These are phyloP conservation scores for Boletellus deceptivus DNA, from an alignment of 1,284 basidiomycete species.

Conservation along the genomic window DNA sequence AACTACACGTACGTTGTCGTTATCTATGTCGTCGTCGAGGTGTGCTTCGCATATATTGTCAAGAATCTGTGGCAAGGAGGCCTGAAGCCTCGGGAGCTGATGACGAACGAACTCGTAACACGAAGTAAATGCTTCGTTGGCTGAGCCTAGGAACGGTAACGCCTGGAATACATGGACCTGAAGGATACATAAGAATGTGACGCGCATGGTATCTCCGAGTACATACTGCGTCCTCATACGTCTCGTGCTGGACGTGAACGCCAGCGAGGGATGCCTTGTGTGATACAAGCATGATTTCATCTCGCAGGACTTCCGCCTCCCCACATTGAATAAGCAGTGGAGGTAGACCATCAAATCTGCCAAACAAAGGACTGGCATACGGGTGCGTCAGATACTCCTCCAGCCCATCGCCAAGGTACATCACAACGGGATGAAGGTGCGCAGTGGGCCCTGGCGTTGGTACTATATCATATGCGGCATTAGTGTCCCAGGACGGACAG, in stretches of 20 bases:
- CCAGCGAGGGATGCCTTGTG: conserved; percentile 91
- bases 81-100: conserved; percentile 51
- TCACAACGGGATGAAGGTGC: conserved; percentile 90
- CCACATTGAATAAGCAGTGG: conserved; percentile 93
- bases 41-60: conserved; percentile 53
- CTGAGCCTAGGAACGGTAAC: conserved; percentile 78
- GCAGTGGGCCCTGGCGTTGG: conserved; percentile 74
- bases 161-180: conserved; percentile 91
- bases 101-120: conserved; percentile 73
- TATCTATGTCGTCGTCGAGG: conserved; percentile 66
- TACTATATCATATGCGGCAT: conserved; percentile 80
- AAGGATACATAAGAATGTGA: conserved; percentile 3
- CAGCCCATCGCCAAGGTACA: conserved; percentile 88
- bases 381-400: conserved; percentile 90
- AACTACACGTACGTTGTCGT: conserved; percentile 59
- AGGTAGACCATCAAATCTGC: conserved; percentile 83
- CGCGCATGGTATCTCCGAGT: not conserved
- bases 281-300: conserved; percentile 90
- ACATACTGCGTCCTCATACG: conserved; percentile 91
- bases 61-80: conserved; percentile 47
- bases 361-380: conserved; percentile 95
- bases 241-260: conserved; percentile 86
- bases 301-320: conserved; percentile 90
- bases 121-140: conserved; percentile 73
- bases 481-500: conserved; percentile 97